Evolutionary conservation across 495 filamentous ascomycete species (phyloP).

Genomic region (Rhypophila decipiens): DNA sequence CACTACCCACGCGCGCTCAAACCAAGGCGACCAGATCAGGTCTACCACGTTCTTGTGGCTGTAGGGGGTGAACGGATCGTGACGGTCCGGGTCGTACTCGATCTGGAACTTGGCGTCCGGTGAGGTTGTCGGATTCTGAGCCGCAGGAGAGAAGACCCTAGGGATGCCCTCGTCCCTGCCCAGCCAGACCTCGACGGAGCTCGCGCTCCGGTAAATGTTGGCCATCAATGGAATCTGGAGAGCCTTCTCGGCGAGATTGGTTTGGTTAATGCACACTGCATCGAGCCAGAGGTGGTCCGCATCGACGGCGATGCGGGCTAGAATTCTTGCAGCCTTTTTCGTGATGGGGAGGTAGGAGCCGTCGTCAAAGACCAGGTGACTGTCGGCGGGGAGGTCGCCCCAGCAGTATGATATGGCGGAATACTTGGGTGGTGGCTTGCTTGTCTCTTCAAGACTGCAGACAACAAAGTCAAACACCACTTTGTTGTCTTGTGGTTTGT

Average conservation of each 20-base stretch:
- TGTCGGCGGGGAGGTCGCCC: background rate
- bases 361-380: background rate
- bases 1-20: slow-evolving; percentile 1
- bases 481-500: background rate
- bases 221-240: slow-evolving; percentile 15
- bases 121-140: background rate
- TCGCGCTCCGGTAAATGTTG: slow-evolving; percentile 12
- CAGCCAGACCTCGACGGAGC: slow-evolving; percentile 13
- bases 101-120: background rate
- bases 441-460: background rate
- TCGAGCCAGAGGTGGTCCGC: slow-evolving; percentile 12
- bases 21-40: background rate
- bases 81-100: background rate
- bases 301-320: slow-evolving; percentile 2
- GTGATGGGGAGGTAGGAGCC: background rate
- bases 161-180: slow-evolving; percentile 1
- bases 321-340: background rate
- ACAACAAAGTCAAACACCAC: slow-evolving; percentile 4
- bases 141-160: background rate
- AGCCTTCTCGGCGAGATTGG: slow-evolving; percentile 7
- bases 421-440: background rate
- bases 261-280: slow-evolving; percentile 22
- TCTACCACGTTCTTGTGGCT: background rate
- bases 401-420: background rate
- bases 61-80: background rate